Percentiles rank a stretch among this genome's conserved stretches.
phyloP scores from a whole-genome alignment of 1,284 basidiomycete genomes.

The Termitomyces sp. region DNA sequence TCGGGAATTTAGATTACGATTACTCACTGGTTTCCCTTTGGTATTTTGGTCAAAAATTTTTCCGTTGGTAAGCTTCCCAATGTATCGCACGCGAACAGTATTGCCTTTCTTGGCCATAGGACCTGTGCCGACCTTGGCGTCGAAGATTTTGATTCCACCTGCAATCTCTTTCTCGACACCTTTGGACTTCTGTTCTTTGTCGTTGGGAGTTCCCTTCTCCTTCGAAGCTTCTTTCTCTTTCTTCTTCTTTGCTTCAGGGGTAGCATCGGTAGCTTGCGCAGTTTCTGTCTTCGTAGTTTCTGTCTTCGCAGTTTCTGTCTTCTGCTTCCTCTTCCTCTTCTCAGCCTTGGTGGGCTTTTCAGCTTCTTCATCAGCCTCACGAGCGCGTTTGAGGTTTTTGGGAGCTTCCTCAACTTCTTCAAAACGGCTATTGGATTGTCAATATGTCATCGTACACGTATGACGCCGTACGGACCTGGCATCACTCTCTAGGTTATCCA shows the following conservation, averaged over 20 bases:
- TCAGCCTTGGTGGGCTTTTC: constrained; percentile 45
- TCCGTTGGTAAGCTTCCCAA: constrained; percentile 84
- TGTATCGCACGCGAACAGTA: constrained; percentile 83
- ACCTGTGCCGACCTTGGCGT: constrained; percentile 77
- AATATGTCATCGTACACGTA: not conserved
- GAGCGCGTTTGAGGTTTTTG: constrained; percentile 56
- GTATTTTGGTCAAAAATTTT: constrained; percentile 89
- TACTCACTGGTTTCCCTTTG: constrained; percentile 77
- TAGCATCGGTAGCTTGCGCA: constrained; percentile 30
- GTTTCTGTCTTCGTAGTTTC: constrained; percentile 34
- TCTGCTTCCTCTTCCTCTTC: constrained; percentile 62
- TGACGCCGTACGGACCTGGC: constrained; percentile 36
- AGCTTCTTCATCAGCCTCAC: constrained; percentile 46
- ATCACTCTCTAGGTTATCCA: constrained; percentile 51
- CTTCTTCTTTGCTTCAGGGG: constrained; percentile 31
- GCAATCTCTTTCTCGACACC: constrained; percentile 45
- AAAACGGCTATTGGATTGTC: constrained; percentile 48
- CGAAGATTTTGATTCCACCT: constrained; percentile 77
- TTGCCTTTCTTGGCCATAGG: constrained; percentile 84
- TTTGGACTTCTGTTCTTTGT: constrained; percentile 39
- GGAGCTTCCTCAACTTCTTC: constrained; percentile 46
- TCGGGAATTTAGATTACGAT: constrained; percentile 21
- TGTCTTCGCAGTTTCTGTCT: constrained; percentile 34
- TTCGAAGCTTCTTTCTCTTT: constrained; percentile 28
- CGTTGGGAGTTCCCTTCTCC: constrained; percentile 28